These are phyloP conservation scores for Parasitella parasitica DNA, from an alignment of 371 early-diverging fungal genomes.

Conservation along the genomic window DNA sequence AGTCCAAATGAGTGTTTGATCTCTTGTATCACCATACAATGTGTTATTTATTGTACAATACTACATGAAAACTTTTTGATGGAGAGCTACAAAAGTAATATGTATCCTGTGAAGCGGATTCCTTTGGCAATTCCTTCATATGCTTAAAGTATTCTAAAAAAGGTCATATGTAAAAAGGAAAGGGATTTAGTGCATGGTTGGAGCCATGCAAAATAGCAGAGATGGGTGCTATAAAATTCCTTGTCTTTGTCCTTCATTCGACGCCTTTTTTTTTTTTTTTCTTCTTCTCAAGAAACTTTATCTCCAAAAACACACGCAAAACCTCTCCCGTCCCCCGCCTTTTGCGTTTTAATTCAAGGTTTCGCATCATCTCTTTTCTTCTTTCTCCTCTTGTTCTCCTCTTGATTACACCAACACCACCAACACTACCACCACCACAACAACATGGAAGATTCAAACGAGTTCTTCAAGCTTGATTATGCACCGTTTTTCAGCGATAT, in stretches of 20 bases:
- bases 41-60: too few relatives aligned
- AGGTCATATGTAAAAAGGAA: neutral
- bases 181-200: too few relatives aligned
- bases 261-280: neutral
- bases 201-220: neutral
- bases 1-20: neutral
- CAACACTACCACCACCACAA: too few relatives aligned
- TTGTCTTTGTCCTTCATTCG: neutral
- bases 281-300: neutral
- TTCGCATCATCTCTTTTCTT: neutral
- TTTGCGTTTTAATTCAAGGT: neutral
- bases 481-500: conserved; percentile 21
- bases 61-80: too few relatives aligned
- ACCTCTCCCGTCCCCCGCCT: neutral
- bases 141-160: neutral
- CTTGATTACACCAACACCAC: neutral
- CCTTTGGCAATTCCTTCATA: neutral
- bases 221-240: neutral
- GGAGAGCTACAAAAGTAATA: too few relatives aligned
- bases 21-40: neutral
- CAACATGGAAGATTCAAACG: conserved; percentile 21
- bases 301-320: neutral
- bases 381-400: neutral
- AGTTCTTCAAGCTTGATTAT: conserved; percentile 17
- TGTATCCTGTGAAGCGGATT: too few relatives aligned